Conservation (phyloP, 495 filamentous ascomycete genomes). For the Penicillium waksmanii region DNA sequence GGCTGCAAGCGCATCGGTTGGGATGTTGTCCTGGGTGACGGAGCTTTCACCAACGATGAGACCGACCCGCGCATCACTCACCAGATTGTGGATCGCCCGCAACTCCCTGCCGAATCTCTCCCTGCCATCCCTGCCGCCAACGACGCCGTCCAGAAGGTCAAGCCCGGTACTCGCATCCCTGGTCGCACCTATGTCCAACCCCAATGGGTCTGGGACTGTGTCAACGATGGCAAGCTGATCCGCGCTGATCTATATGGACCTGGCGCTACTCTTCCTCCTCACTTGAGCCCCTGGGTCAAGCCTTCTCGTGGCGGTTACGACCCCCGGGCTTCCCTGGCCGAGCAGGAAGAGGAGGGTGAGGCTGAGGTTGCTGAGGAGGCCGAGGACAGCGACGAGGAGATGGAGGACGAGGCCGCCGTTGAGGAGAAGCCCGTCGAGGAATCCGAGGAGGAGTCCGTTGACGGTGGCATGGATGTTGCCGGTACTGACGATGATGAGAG, state of each 20-base stretch:
- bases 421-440: constrained; percentile 35
- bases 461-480: constrained; percentile 66
- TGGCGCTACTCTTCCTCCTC: constrained; percentile 85
- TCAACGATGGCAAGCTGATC: constrained; percentile 88
- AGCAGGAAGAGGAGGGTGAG: constrained; percentile 79
- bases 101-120: constrained; percentile 64
- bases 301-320: constrained; percentile 82
- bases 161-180: constrained; percentile 70
- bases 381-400: constrained; percentile 47
- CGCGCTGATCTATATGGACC: constrained; percentile 87
- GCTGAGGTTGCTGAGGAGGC: constrained; percentile 71
- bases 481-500: constrained; percentile 53
- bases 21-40: constrained; percentile 86
- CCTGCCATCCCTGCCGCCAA: constrained; percentile 61
- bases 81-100: constrained; percentile 90
- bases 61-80: constrained; percentile 87
- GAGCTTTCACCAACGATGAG: constrained; percentile 88
- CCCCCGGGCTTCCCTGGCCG: constrained; percentile 75
- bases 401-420: constrained; percentile 40
- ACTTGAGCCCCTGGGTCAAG: constrained; percentile 96
- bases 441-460: constrained; percentile 40
- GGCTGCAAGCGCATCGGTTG: constrained; percentile 96
- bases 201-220: constrained; percentile 97
- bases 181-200: constrained; percentile 92
- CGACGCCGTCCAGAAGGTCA: constrained; percentile 45